These are phyloP conservation scores for Ophiocordyceps robertsii DNA, from an alignment of 2,329 filamentous ascomycete genomes.

Conservation along the genomic window DNA sequence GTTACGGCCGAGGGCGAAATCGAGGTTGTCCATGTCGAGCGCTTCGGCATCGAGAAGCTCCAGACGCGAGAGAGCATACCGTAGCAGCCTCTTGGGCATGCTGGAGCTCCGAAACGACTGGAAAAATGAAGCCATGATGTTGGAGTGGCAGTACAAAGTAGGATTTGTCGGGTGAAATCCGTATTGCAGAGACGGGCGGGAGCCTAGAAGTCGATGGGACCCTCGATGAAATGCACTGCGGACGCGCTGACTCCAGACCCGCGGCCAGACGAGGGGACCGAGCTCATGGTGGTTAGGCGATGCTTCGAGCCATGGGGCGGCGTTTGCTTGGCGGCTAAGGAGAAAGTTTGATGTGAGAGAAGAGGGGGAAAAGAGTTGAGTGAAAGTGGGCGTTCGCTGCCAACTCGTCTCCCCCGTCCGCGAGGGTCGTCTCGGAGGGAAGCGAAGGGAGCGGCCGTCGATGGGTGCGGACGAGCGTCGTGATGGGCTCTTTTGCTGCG, in stretches of 20 bases:
- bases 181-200: too few relatives aligned
- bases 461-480: too few relatives aligned
- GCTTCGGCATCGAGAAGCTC: slow-evolving; percentile 82
- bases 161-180: too few relatives aligned
- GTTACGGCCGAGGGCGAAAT: slow-evolving; percentile 68
- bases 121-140: slow-evolving; percentile 58
- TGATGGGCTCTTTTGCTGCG: too few relatives aligned
- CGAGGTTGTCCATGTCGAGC: slow-evolving; percentile 73
- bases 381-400: too few relatives aligned
- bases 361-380: background rate
- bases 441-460: too few relatives aligned
- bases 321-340: background rate
- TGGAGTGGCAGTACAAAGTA: background rate
- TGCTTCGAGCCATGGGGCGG: background rate
- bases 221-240: slow-evolving; percentile 7
- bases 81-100: slow-evolving; percentile 79
- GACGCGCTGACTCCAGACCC: slow-evolving; percentile 20
- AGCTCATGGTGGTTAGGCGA: slow-evolving; percentile 1
- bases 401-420: too few relatives aligned
- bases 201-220: background rate
- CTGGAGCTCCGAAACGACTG: slow-evolving; percentile 51
- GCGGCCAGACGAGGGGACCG: slow-evolving; percentile 18
- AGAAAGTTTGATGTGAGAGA: background rate
- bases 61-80: slow-evolving; percentile 70
- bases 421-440: too few relatives aligned